These are phyloP conservation scores for Ehretia macrophylla DNA, from an alignment of 257 asterid species.

Conservation along the genomic window DNA sequence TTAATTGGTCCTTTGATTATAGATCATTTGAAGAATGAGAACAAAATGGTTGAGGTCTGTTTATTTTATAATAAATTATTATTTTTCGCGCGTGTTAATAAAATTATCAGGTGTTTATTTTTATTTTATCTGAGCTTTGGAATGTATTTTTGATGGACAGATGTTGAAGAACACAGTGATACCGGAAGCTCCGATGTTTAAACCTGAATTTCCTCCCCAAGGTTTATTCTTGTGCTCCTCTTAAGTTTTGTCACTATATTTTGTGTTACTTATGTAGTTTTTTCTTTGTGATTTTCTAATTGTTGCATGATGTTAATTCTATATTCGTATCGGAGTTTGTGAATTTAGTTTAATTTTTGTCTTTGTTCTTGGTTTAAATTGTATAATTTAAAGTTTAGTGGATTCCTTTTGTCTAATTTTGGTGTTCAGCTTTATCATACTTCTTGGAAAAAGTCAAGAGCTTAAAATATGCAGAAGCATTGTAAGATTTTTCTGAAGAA, in stretches of 20 bases:
- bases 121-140: conserved; percentile 1
- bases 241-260: not conserved
- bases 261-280: not conserved
- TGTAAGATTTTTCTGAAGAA: too few relatives aligned
- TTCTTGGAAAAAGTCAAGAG: too few relatives aligned
- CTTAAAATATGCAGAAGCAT: too few relatives aligned
- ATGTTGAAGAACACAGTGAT: conserved; percentile 77
- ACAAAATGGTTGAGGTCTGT: conserved; percentile 62
- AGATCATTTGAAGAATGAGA: conserved; percentile 53
- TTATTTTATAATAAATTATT: not conserved
- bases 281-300: not conserved
- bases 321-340: too few relatives aligned
- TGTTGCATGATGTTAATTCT: too few relatives aligned
- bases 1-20: conserved; percentile 54
- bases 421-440: too few relatives aligned
- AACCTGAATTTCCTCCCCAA: conserved; percentile 93
- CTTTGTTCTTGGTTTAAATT: too few relatives aligned
- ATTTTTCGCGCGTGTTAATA: not conserved
- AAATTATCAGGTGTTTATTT: not conserved
- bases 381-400: too few relatives aligned
- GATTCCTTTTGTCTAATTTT: too few relatives aligned
- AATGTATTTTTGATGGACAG: conserved; percentile 31
- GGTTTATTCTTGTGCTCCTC: conserved; percentile 36
- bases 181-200: conserved; percentile 91
- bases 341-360: too few relatives aligned